Evolutionary conservation across 208 protist genomes (phyloP), one percentile per base, ranked within the genome.

Genomic region (Leishmania mexicana): DNA sequence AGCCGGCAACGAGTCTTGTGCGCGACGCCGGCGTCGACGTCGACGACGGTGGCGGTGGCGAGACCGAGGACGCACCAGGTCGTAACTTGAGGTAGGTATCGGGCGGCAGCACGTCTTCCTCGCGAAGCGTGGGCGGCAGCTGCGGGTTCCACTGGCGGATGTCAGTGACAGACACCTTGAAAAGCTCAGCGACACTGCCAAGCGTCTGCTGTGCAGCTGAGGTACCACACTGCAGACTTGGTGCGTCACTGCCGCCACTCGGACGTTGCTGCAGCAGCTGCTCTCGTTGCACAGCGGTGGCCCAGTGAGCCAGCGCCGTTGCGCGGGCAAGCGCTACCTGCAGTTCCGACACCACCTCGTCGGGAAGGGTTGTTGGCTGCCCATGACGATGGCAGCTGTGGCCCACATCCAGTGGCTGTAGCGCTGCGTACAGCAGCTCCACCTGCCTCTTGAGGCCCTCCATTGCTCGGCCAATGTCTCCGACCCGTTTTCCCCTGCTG

Each of bases 111-210:
- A 78, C 53, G 72, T 80, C 70, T 81, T 84, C 38, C 57, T 75
- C 71, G 70, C 81, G 45, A 15, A 80, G 72, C 76, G 85, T 57
- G 11, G 49, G 28, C 1, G 87, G 77, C 45, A 95, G 68, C 42
- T 95, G 89, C 53, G 91, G 89, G 78, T 95, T 95, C 71, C 87
- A 83, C 19, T 31, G 62, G 38, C 89, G 91, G 64, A 94, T 72
- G 13, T 89, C 87, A 1, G 78, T 79, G 1, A 90, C 60, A 13
- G 87, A 67, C 1, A 90, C 77, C 8, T 65, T 68, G 13, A 85
- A 53, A 35, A 68, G 35, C 10, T 45, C 79, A n/a, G 90, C 81
- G 49, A 94, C 70, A 64, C 72, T 71, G 75, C 35, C 13, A 15
- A 76, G 80, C 8, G 45, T 73, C n/a, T 81, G 78, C 1, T 57